Percentiles rank a stretch among this genome's conserved stretches.
Conservation (phyloP, 371 early-diverging fungal genomes). For the Pancytospora epiphaga region DNA sequence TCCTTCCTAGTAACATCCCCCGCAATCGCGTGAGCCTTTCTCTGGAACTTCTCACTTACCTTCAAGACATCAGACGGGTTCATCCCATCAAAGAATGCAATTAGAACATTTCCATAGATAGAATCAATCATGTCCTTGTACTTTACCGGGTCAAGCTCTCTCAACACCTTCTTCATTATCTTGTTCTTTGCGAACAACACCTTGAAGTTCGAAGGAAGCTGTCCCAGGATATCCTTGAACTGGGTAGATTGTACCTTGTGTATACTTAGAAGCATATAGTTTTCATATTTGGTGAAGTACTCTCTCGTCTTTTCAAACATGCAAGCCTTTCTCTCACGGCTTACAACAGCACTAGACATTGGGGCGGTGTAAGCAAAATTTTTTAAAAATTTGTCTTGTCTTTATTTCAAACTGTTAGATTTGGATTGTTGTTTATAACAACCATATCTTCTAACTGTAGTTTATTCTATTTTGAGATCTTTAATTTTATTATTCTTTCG, state of each 20-base stretch:
- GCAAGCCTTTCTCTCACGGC: slow-evolving; percentile 41
- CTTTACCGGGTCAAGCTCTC: slow-evolving; percentile 71
- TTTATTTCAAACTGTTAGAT: too few species aligned
- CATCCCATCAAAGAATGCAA: slow-evolving; percentile 85
- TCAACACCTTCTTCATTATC: slow-evolving; percentile 88
- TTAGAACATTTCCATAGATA: slow-evolving; percentile 81
- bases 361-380: too few species aligned
- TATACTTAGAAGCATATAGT: slow-evolving; percentile 86
- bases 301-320: slow-evolving; percentile 49
- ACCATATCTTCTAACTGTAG: too few species aligned
- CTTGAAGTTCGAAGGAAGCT: slow-evolving; percentile 76
- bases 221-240: slow-evolving; percentile 89
- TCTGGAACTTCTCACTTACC: slow-evolving; percentile 77
- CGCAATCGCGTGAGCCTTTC: slow-evolving; percentile 91
- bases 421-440: too few species aligned
- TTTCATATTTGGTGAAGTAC: slow-evolving; percentile 49
- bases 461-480: too few species aligned
- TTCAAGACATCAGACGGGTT: slow-evolving; percentile 85
- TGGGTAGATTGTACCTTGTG: slow-evolving; percentile 99
- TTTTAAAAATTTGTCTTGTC: too few species aligned
- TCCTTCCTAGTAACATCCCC: slow-evolving; percentile 89
- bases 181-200: slow-evolving; percentile 99
- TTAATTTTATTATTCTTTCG: too few species aligned
- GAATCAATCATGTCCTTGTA: slow-evolving; percentile 68
- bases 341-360: too few species aligned